These are phyloP conservation scores for Chaetothyriales sp. DNA, from an alignment of 2,329 filamentous ascomycete genomes.

Conservation along the genomic window DNA sequence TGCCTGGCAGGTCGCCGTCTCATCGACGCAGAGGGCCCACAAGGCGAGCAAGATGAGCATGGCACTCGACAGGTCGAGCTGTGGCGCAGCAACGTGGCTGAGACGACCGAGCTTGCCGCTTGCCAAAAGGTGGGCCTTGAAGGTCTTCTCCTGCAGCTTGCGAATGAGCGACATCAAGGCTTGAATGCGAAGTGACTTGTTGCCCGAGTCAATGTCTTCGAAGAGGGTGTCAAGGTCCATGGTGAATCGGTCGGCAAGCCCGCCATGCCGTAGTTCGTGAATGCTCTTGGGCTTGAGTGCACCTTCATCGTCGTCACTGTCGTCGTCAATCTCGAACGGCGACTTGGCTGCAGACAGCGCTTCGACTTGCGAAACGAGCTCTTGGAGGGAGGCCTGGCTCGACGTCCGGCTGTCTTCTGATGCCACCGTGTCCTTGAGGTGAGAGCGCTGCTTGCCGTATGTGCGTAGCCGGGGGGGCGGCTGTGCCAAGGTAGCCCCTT, in stretches of 20 bases:
- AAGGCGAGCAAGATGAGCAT: conserved; percentile 11
- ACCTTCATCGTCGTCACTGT: conserved; percentile 29
- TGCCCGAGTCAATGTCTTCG: conserved; percentile 43
- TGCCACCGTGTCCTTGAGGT: conserved; percentile 40
- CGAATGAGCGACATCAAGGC: conserved; percentile 43
- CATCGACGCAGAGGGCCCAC: conserved; percentile 6
- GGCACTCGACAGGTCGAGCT: conserved; percentile 33
- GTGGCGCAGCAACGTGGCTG: conserved; percentile 37
- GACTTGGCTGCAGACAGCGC: not conserved
- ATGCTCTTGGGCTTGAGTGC: conserved; percentile 40
- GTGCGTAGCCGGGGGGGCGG: conserved; percentile 25
- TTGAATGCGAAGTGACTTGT: conserved; percentile 33
- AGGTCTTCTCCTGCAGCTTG: conserved; percentile 35
- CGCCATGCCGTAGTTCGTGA: conserved; percentile 48
- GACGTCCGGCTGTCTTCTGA: conserved; percentile 21
- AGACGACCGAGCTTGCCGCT: conserved; percentile 58
- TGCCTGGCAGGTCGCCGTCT: conserved; percentile 6
- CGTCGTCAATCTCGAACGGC: conserved; percentile 14
- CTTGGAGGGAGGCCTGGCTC: conserved; percentile 11
- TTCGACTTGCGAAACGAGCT: conserved; percentile 2
- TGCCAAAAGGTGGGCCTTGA: conserved; percentile 48
- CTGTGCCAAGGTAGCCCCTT: not conserved
- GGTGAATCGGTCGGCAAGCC: conserved; percentile 43
- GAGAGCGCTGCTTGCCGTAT: conserved; percentile 46
- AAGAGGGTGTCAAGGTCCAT: conserved; percentile 43